Evolutionary conservation across 1,284 basidiomycete genomes (phyloP).

Genomic region (Anthracocystis walkeri): DNA sequence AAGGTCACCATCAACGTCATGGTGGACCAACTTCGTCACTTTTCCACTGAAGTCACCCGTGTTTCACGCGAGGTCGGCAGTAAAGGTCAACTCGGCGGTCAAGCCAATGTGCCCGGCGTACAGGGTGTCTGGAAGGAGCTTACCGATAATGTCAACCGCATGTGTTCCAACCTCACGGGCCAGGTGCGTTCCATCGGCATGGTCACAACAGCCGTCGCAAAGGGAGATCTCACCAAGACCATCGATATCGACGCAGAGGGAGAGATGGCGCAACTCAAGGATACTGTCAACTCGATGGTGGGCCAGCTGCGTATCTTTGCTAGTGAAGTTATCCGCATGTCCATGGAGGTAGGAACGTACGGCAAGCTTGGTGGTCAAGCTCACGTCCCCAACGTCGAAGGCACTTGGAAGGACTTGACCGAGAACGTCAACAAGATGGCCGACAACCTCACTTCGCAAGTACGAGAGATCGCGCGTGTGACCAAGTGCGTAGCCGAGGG

Average conservation of each 20-base stretch:
- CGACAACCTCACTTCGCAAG: conserved; percentile 65
- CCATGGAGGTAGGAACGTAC: conserved; percentile 69
- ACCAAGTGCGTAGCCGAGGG: conserved; percentile 82
- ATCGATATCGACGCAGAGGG: conserved; percentile 83
- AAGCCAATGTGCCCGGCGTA: conserved; percentile 69
- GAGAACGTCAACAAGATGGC: conserved; percentile 72
- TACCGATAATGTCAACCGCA: conserved; percentile 82
- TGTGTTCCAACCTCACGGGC: conserved; percentile 91
- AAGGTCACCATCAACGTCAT: conserved; percentile 99
- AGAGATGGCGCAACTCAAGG: conserved; percentile 85
- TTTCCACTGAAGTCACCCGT: conserved; percentile 92
- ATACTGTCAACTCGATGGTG: conserved; percentile 92
- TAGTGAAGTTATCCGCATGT: conserved; percentile 75
- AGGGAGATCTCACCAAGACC: conserved; percentile 72
- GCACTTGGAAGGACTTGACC: conserved; percentile 71
- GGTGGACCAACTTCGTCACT: conserved; percentile 88
- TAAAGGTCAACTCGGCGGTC: conserved; percentile 66
- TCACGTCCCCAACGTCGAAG: conserved; percentile 71
- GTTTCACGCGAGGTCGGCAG: conserved; percentile 76
- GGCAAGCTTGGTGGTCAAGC: conserved; percentile 68
- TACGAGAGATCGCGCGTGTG: conserved; percentile 70
- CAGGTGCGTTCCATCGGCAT: conserved; percentile 91
- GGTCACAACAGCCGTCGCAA: conserved; percentile 90
- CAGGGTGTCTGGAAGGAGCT: conserved; percentile 70
- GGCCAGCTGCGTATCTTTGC: conserved; percentile 84